Conservation (phyloP, 176 grass and related monocot species). For the Raddia guianensis region DNA sequence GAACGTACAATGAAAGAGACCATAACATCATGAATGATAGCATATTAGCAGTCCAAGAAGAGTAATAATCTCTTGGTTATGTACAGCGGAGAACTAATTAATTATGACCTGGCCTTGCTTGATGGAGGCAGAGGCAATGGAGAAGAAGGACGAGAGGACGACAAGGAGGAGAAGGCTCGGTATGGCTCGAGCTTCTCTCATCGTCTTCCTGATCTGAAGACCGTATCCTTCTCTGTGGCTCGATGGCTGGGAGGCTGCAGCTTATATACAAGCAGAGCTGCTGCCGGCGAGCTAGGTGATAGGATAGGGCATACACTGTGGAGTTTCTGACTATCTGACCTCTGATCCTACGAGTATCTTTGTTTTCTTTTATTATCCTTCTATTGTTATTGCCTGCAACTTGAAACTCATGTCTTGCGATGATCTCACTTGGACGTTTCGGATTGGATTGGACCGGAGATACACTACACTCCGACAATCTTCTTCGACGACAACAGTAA, state of each 20-base stretch:
- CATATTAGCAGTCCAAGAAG: too few species aligned
- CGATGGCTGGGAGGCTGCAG: neutral
- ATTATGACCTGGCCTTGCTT: slow-evolving; percentile 56
- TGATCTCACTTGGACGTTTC: neutral
- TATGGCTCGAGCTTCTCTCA: neutral
- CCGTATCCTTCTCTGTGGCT: neutral
- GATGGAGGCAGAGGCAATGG: slow-evolving; percentile 37
- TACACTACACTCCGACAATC: neutral
- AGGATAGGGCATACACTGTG: slow-evolving; percentile 15
- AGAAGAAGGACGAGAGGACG: slow-evolving; percentile 39
- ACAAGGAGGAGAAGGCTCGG: slow-evolving; percentile 41
- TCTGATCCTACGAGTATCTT: neutral
- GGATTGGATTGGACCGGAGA: neutral
- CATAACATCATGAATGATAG: neutral
- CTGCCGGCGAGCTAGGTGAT: neutral
- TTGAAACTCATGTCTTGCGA: neutral
- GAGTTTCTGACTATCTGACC: neutral
- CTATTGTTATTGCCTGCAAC: neutral
- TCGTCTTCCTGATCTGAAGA: slow-evolving; percentile 8
- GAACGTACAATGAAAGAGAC: neutral
- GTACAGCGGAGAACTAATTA: neutral
- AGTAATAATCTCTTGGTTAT: neutral
- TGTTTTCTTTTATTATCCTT: neutral
- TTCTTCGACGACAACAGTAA: neutral
- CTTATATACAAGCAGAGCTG: slow-evolving; percentile 24